These are phyloP conservation scores for Leishmania tarentolae DNA, from an alignment of 208 protist species.

Conservation along the genomic window DNA sequence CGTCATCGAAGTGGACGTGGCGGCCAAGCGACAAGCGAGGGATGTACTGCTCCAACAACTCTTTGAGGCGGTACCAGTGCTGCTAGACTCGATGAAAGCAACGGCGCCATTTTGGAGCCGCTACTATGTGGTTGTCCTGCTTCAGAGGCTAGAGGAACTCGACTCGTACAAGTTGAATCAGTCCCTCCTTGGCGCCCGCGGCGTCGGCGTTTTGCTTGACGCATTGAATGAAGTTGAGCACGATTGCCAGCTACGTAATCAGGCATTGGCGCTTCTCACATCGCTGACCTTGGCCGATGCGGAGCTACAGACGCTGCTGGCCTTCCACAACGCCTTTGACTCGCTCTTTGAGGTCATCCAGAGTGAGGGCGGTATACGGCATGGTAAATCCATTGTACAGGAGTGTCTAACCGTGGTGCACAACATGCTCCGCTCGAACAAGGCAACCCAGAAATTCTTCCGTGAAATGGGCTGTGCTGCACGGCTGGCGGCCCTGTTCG, in stretches of 20 bases:
- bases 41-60: conserved; percentile 59
- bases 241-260: conserved; percentile 42
- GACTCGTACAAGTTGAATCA: conserved; percentile 57
- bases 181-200: conserved; percentile 60
- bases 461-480: conserved; percentile 73
- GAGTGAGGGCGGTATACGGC: conserved; percentile 51
- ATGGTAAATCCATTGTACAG: conserved; percentile 57
- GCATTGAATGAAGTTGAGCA: conserved; percentile 59
- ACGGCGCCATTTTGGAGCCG: conserved; percentile 43
- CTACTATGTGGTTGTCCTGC: conserved; percentile 63
- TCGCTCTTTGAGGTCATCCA: conserved; percentile 64
- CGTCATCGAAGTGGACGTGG: conserved; percentile 19
- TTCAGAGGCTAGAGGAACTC: conserved; percentile 69
- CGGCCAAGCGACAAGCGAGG: conserved; percentile 47
- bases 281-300: conserved; percentile 65
- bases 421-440: conserved; percentile 85
- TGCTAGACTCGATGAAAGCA: conserved; percentile 44
- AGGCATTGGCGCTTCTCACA: conserved; percentile 65
- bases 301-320: conserved; percentile 80
- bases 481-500: conserved; percentile 56
- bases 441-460: conserved; percentile 86
- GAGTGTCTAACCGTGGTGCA: conserved; percentile 82
- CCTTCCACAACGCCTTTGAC: conserved; percentile 85
- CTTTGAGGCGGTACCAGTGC: conserved; percentile 45
- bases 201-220: conserved; percentile 58